Conservation (phyloP, 108 stramenopile genomes). For the Parietichytrium sp. region DNA sequence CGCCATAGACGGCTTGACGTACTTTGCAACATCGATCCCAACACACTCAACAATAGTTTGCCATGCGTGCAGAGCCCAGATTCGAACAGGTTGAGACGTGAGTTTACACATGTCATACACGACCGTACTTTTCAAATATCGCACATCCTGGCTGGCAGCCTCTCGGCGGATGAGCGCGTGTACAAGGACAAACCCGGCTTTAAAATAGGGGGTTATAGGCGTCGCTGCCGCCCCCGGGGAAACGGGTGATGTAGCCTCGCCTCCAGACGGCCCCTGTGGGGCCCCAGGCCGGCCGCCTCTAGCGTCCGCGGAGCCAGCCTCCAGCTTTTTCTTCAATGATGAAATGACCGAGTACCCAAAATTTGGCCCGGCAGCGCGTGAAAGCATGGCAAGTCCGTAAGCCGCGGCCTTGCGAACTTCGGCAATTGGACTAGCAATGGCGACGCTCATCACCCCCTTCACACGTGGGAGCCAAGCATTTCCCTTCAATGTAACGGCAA, state of each 20-base stretch:
- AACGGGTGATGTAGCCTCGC: neutral
- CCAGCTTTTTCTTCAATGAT: neutral
- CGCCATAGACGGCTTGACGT: neutral
- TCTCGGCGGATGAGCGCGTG: neutral
- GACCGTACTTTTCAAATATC: neutral
- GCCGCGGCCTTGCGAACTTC: neutral
- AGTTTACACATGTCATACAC: conserved; percentile 31
- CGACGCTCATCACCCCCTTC: neutral
- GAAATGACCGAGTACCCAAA: neutral
- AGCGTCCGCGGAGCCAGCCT: too few relatives aligned
- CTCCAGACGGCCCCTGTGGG: neutral
- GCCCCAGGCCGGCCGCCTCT: too few relatives aligned
- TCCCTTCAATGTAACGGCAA: neutral
- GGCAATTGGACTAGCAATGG: conserved; percentile 10
- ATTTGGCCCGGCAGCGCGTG: neutral
- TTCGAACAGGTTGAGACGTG: conserved; percentile 27
- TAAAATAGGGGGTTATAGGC: neutral
- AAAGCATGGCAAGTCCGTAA: neutral
- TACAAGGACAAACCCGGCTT: neutral
- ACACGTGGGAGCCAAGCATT: neutral
- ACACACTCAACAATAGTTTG: neutral
- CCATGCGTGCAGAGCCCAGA: conserved; percentile 5
- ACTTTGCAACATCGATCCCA: neutral
- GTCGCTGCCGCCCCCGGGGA: neutral
- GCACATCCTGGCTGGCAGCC: conserved; percentile 15